Percentiles rank a stretch among this genome's conserved stretches.
phyloP scores from a whole-genome alignment of 1,284 basidiomycete genomes.

The Trametes hirsuta region DNA sequence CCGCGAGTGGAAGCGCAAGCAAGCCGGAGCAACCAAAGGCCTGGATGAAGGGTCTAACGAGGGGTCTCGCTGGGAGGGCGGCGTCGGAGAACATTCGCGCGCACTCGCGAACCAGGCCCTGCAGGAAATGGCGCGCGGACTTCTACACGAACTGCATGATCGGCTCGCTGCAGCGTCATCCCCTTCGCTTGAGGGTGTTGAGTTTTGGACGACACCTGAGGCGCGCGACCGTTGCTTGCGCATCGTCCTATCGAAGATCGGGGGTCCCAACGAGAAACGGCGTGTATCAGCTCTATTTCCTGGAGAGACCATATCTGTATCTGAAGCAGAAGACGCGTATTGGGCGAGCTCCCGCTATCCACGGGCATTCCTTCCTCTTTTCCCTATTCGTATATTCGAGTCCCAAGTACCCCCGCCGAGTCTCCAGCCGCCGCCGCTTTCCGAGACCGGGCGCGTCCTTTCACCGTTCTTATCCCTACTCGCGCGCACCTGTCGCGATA shows the following conservation, averaged over 20 bases:
- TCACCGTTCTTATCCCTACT: slow-evolving; percentile 50
- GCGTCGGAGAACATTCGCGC: slow-evolving; percentile 54
- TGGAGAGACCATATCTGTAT: neutral
- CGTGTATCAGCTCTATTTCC: slow-evolving; percentile 62
- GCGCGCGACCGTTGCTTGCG: slow-evolving; percentile 68
- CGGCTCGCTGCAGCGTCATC: slow-evolving; percentile 36
- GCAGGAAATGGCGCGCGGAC: slow-evolving; percentile 72
- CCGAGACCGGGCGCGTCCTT: neutral
- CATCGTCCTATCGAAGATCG: slow-evolving; percentile 71
- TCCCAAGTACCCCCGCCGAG: slow-evolving; percentile 24
- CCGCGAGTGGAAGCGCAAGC: slow-evolving; percentile 59
- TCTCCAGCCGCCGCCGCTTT: neutral
- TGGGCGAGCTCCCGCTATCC: slow-evolving; percentile 70
- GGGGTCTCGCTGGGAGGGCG: slow-evolving; percentile 28
- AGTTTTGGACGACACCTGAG: slow-evolving; percentile 81
- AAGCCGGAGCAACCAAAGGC: slow-evolving; percentile 24
- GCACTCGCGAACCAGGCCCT: slow-evolving; percentile 66
- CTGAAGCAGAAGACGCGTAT: slow-evolving; percentile 46
- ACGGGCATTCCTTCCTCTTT: slow-evolving; percentile 49
- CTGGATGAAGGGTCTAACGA: slow-evolving; percentile 27
- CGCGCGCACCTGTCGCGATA: slow-evolving; percentile 49
- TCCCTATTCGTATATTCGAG: slow-evolving; percentile 58
- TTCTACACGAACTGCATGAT: slow-evolving; percentile 66
- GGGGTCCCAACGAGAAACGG: slow-evolving; percentile 62
- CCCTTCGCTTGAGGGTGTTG: slow-evolving; percentile 35